Evolutionary conservation across 352 stramenopile genomes (phyloP), one percentile per base, ranked within the genome.

Genomic region (Thraustotheca clavata): DNA sequence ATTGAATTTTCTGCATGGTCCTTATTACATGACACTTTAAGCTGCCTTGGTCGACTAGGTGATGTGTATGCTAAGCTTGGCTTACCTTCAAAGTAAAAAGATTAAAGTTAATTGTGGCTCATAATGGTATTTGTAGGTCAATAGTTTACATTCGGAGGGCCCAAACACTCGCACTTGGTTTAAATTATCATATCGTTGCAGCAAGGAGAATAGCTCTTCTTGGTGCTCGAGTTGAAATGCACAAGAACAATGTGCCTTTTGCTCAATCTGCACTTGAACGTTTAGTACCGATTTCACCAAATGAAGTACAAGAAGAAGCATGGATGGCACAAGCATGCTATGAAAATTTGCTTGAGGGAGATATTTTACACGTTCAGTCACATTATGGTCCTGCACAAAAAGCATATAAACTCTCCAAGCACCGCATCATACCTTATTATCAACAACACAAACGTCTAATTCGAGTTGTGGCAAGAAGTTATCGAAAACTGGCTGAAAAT

Each of bases 401-500:
- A 31, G n/a, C 11, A 11, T 52, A 52, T 31, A 52, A 52, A 31
- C 43, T 52, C 43, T 14, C 43, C 2, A 52, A 52, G 43, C 43
- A 52, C 43, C 43, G 43, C 43, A 24, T 52, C n/a, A 52, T 52
- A 18, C 43, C 43, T 14, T 52, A 52, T 31, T 52, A 52, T 31
- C 43, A 52, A 31, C n/a, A 9, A 11, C 11, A 14, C 24, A 52
- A 52, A 31, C 43, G 43, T 9, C n/a, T 52, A 9, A 52, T 52
- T 2, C 3, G n/a, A 24, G 34, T 52, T 7, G 43, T 52, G 9
- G 43, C 24, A 31, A 24, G 43, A 24, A 52, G 43, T 9, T 52
- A 65, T n/a, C 57, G 57, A 6, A 65, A 65, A 38, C n/a, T 65
- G 36, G 57, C 43, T 9, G 12, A 9, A 9, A 52, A 52, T 31